phyloP scores from a whole-genome alignment of 306 rosid genomes.

The Gynostemma pentaphyllum region DNA sequence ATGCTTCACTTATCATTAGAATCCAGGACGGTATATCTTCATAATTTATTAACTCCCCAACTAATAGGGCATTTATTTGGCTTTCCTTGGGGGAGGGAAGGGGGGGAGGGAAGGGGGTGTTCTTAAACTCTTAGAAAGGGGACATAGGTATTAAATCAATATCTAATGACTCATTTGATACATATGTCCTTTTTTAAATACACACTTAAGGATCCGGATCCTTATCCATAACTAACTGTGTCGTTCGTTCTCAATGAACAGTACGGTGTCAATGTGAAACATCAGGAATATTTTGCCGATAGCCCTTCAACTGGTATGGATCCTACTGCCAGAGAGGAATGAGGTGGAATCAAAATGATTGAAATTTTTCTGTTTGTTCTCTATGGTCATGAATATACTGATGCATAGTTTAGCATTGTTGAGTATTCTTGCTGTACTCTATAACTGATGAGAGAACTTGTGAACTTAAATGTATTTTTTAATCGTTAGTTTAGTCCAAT shows the following conservation, averaged over 20 bases:
- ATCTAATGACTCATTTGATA: background rate
- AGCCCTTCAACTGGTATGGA: slow-evolving; percentile 80
- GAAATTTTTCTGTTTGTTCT: slow-evolving; percentile 3
- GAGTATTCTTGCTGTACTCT: background rate
- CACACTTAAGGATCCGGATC: background rate
- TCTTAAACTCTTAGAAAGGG: too few relatives aligned
- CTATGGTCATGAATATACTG: background rate
- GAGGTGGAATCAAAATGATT: slow-evolving; percentile 9
- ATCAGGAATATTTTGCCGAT: slow-evolving; percentile 96
- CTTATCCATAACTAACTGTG: background rate
- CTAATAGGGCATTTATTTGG: too few relatives aligned
- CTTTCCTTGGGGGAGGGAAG: too few relatives aligned
- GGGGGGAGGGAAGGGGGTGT: too few relatives aligned
- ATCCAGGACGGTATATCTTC: too few relatives aligned
- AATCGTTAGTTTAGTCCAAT: too few relatives aligned
- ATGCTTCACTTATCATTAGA: too few relatives aligned
- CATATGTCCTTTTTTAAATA: background rate
- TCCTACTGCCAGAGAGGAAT: slow-evolving; percentile 89
- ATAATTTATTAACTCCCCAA: too few relatives aligned
- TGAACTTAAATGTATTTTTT: too few relatives aligned
- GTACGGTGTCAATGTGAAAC: slow-evolving; percentile 62
- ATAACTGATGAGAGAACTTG: too few relatives aligned
- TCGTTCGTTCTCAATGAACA: slow-evolving; percentile 9
- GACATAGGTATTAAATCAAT: background rate
- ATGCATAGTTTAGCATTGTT: slow-evolving; percentile 1